Base-by-base conservation (phyloP, 116 monocot species). In the Dioscorea cayenensis region DNA sequence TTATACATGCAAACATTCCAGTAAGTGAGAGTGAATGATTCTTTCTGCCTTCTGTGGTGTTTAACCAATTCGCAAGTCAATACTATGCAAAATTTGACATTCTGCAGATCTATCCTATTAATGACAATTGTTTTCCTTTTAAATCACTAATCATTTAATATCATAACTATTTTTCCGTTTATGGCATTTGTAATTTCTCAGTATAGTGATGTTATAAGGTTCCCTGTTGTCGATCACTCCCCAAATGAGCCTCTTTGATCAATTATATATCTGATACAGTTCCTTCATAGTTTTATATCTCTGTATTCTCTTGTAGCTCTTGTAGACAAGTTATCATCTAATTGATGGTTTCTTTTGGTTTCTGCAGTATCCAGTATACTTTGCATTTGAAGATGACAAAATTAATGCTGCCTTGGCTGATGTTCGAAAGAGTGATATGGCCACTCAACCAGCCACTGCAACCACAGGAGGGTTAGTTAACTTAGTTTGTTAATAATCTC, bases 351-450 rank as follows among this genome's bases (percentile, higher is more conserved):
- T 16, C 50, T 76, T 64, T 58, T 51, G 6, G 14, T 73, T 68
- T 50, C 52, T 84, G 77, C 89, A 99, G 99, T 99, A 94, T 85
- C 94, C 99, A 37, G 99, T 99, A 52, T 99, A 99, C 82, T 99
- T 99, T 74, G 82, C 99, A 36, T 94, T 82, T 68, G 94, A 99
- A 73, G 82, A 91, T 73, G 85, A 85, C 36, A 87, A 83, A 63
- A 66, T 89, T 75, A 79, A 87, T 75, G 72, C 72, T 64, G 66
- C 94, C 75, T 75, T 99, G 78, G 83, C 77, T 66, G 91, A 99
- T 84, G 72, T 99, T 10, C 69, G 60, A n/a, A 32, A 50, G 72
- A 86, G 80, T 76, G n/a, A 91, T 71, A 76, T 66, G 63, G 68
- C 73, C 59, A 83, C 82, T 69, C 99, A 99, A 64, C n/a, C 94